These are phyloP conservation scores for Podospora comata DNA, from an alignment of 495 filamentous ascomycete species.

Conservation along the genomic window DNA sequence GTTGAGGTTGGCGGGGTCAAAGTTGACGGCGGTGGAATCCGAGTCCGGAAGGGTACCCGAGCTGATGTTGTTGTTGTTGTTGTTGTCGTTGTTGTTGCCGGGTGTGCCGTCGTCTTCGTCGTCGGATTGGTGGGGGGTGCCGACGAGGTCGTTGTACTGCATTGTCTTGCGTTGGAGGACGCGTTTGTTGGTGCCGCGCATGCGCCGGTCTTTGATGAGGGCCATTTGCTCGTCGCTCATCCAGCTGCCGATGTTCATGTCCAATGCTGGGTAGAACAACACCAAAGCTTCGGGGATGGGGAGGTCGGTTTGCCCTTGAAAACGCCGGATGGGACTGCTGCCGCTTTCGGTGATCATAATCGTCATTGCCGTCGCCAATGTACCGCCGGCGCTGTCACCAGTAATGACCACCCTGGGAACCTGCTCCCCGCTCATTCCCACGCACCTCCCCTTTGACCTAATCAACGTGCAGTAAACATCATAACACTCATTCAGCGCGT, in stretches of 20 bases:
- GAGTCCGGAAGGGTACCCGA: slow-evolving; percentile 19
- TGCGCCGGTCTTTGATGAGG: slow-evolving; percentile 78
- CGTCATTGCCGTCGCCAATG: slow-evolving; percentile 75
- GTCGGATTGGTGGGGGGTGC: slow-evolving; percentile 65
- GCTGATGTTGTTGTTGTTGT: background rate
- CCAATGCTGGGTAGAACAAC: slow-evolving; percentile 83
- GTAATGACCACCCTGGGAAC: slow-evolving; percentile 75
- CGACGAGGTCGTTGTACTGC: slow-evolving; percentile 53
- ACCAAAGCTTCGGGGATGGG: slow-evolving; percentile 79
- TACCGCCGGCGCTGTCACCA: slow-evolving; percentile 91
- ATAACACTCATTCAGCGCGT: slow-evolving; percentile 92
- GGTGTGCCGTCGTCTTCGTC: slow-evolving; percentile 52
- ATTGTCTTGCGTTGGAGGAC: slow-evolving; percentile 75
- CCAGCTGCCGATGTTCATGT: slow-evolving; percentile 98
- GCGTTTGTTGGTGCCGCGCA: slow-evolving; percentile 69
- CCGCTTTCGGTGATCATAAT: slow-evolving; percentile 83
- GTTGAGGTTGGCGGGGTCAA: slow-evolving; percentile 1
- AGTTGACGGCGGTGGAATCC: background rate
- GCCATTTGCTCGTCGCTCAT: slow-evolving; percentile 98
- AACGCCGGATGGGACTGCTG: slow-evolving; percentile 53
- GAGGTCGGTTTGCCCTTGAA: slow-evolving; percentile 58
- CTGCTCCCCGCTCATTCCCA: slow-evolving; percentile 73
- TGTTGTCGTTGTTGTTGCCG: background rate
- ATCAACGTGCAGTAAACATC: slow-evolving; percentile 87
- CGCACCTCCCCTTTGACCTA: slow-evolving; percentile 69